A percentile compares a stretch with the other conserved stretches of the same genome.
Evolutionary conservation across 1,139 yeast species (phyloP).

Genomic region (Debaryomyces singareniensis): DNA sequence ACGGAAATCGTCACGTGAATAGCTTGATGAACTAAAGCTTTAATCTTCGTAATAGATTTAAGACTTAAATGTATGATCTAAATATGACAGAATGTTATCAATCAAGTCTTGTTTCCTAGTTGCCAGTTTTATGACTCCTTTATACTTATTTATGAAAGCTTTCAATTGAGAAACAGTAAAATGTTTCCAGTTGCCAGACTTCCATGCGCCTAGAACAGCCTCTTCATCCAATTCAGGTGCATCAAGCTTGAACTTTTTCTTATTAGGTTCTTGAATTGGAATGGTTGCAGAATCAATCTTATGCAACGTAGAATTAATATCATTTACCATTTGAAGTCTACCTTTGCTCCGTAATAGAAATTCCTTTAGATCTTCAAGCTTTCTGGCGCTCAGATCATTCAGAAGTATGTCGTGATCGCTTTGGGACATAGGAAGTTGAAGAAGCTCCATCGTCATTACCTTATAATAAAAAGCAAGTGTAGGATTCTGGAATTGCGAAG

Average conservation of each 20-base stretch:
- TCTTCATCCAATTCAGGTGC: constrained; percentile 24
- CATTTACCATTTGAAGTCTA: constrained; percentile 8
- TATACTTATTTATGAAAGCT: constrained; percentile 27
- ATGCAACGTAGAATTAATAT: constrained; percentile 13
- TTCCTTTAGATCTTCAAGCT: constrained; percentile 8
- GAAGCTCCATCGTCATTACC: constrained; percentile 56
- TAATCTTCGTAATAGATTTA: no score
- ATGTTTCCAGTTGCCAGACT: constrained; percentile 21
- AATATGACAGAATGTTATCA: constrained; percentile 26
- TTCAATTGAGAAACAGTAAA: constrained; percentile 38
- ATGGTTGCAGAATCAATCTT: constrained; percentile 9
- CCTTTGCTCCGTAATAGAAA: constrained; percentile 7
- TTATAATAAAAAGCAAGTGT: constrained; percentile 60
- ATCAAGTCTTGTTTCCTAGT: constrained; percentile 37
- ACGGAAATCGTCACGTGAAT: no score
- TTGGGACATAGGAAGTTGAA: constrained; percentile 50
- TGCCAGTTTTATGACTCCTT: constrained; percentile 26
- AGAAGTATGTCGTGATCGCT: constrained; percentile 15
- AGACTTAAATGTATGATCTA: no score
- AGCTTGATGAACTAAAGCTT: no score
- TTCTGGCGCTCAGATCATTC: constrained; percentile 13
- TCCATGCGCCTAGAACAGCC: constrained; percentile 35
- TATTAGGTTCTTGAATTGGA: constrained; percentile 6
- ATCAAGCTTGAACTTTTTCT: constrained; percentile 14
- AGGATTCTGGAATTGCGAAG: constrained; percentile 61